These are phyloP conservation scores for Durio zibethinus DNA, from an alignment of 345 rosid species.

Conservation along the genomic window DNA sequence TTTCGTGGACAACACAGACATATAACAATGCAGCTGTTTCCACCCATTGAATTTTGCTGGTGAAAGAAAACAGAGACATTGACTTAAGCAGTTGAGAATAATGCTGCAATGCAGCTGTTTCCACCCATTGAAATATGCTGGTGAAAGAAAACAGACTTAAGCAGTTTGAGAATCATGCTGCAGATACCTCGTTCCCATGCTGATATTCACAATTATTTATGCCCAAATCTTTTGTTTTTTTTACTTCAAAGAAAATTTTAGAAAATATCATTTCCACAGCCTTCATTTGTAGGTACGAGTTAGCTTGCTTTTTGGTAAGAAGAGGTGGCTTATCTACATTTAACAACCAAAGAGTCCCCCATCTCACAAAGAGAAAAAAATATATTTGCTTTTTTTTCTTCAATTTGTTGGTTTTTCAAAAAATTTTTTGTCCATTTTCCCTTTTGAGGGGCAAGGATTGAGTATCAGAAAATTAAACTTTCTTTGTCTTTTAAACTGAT, in stretches of 20 bases:
- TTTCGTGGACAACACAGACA: background rate
- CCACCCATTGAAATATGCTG: background rate
- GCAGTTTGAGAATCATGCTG: background rate
- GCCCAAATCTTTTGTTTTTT: background rate
- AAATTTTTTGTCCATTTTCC: too few relatives aligned
- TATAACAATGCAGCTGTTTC: background rate
- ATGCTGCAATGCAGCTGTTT: background rate
- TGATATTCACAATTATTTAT: background rate
- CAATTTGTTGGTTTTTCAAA: background rate
- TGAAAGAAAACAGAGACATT: background rate
- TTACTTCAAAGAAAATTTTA: background rate
- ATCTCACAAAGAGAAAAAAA: too few relatives aligned
- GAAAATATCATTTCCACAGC: background rate
- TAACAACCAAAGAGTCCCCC: constrained; percentile 7
- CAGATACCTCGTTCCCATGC: background rate
- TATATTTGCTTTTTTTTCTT: background rate
- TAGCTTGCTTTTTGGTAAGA: constrained; percentile 37
- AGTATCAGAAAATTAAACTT: background rate
- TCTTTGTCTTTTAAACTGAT: background rate
- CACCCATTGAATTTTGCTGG: background rate
- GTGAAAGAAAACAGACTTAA: background rate
- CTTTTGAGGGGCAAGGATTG: background rate
- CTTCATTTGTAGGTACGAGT: constrained; percentile 17
- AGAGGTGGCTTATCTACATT: constrained; percentile 29
- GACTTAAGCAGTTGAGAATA: background rate